These are phyloP conservation scores for Chlorella sp. DNA, from an alignment of 139 green algal species.

Conservation along the genomic window DNA sequence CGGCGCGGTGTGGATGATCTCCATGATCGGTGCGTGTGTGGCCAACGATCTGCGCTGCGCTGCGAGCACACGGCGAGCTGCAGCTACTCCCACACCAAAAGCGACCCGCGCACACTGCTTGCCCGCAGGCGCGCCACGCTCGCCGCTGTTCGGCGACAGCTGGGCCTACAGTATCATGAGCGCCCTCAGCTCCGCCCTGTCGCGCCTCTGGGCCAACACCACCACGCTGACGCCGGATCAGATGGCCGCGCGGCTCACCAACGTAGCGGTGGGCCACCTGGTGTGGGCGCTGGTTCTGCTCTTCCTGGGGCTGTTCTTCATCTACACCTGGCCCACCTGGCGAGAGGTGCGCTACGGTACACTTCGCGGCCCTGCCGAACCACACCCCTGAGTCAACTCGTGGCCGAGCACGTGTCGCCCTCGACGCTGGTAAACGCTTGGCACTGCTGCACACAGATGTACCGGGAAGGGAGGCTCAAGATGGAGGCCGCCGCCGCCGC, in stretches of 20 bases:
- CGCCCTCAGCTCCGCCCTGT: neutral
- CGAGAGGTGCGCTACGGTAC: too few species aligned
- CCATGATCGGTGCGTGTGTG: constrained; percentile 27
- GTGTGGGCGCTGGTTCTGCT: neutral
- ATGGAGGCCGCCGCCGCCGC: too few species aligned
- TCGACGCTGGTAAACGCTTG: too few species aligned
- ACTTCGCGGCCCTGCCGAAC: too few species aligned
- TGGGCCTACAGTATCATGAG: neutral
- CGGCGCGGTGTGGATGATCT: constrained; percentile 42
- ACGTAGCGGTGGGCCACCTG: constrained; percentile 1
- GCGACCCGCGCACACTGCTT: neutral
- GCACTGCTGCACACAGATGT: too few species aligned
- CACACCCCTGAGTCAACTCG: too few species aligned
- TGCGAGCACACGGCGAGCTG: neutral
- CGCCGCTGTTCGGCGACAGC: neutral
- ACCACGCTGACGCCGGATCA: neutral
- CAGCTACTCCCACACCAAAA: neutral
- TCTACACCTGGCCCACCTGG: neutral
- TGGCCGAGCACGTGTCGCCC: too few species aligned
- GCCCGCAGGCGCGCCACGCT: neutral
- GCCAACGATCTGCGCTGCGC: neutral
- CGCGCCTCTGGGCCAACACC: constrained; percentile 7
- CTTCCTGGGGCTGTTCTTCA: neutral
- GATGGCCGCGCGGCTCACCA: constrained; percentile 3
- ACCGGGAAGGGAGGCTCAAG: too few species aligned